Base-by-base conservation (phyloP, 2,329 filamentous ascomycete species). In the Monosporascus ibericus region DNA sequence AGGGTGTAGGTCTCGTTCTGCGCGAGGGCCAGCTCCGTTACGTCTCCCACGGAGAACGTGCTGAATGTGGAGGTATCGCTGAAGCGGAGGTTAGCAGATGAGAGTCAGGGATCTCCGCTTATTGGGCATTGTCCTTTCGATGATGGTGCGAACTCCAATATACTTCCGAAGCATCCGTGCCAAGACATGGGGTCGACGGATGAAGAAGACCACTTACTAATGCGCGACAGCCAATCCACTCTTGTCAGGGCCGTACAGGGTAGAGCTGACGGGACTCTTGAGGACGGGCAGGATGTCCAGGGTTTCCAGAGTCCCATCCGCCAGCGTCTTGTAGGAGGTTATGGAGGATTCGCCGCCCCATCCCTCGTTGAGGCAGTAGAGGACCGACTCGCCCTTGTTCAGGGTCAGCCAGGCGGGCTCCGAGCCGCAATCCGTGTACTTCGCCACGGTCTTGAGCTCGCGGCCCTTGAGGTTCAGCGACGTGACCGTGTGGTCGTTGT, bases 361-460 rank as follows among this genome's bases (percentile, higher is more conserved):
- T 22, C 75, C 79, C 70, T 87, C 84, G 58, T 87, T 77, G 44
- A 81, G 60, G 66, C 83, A 87, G 68, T 80, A 84, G 11, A 87
- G 69, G 14, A 74, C 65, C 22, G 71, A 70, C 55, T 75, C 72
- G 46, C 69, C 61, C 52, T 72, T 65, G 62, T 83, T 78, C 20
- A 83, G 72, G 20, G 79, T 79, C 52, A 87, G 69, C 82, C 84
- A 87, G 11, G 81, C 78, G 5, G 84, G 79, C 54, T 75, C 78
- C 2, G 71, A 66, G 9, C 73, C 78, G 65, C 82, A 86, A 36
- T 69, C 70, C 49, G 70, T 72, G 22, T 71, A 72, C 3, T 67
- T 66, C 49, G 72, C 72, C 18, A 77, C 65, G 20, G 67, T 62
- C 58, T 70, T 66, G 54, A 84, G 72, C 51, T 61, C 61, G 55